Percentiles rank a stretch among this genome's conserved stretches.
Conservation (phyloP, 2,329 filamentous ascomycete species). For the Penicillium sp. region DNA sequence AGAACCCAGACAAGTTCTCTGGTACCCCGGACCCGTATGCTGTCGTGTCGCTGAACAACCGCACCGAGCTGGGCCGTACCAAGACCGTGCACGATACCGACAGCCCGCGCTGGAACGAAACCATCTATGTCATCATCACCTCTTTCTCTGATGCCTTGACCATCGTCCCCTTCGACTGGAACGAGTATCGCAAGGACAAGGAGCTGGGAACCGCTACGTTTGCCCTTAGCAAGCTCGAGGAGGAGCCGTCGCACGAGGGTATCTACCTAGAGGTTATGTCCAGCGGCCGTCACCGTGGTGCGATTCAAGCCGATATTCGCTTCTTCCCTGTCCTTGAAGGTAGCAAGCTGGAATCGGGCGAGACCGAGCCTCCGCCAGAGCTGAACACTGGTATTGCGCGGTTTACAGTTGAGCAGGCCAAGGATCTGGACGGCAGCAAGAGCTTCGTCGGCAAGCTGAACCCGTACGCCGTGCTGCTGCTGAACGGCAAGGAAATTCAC, state of each 20-base stretch:
- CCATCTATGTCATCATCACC: slow-evolving; percentile 90
- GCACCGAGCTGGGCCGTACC: slow-evolving; percentile 79
- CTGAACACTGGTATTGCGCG: slow-evolving; percentile 91
- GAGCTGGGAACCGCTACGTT: slow-evolving; percentile 88
- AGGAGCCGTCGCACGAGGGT: slow-evolving; percentile 77
- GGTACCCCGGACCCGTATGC: slow-evolving; percentile 91
- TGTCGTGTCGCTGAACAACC: slow-evolving; percentile 79
- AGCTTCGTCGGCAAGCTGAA: slow-evolving; percentile 88
- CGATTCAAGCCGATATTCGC: slow-evolving; percentile 77
- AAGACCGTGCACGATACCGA: slow-evolving; percentile 83
- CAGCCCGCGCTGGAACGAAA: slow-evolving; percentile 95
- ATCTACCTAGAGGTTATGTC: slow-evolving; percentile 79
- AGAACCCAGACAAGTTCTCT: slow-evolving; percentile 92
- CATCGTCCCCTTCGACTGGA: slow-evolving; percentile 85
- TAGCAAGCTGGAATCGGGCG: slow-evolving; percentile 69
- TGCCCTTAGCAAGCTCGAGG: slow-evolving; percentile 77
- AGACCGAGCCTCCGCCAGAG: slow-evolving; percentile 77
- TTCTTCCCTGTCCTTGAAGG: slow-evolving; percentile 92
- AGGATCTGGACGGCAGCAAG: slow-evolving; percentile 90
- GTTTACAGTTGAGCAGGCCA: slow-evolving; percentile 92
- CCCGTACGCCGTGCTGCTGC: slow-evolving; percentile 82
- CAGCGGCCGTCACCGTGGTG: slow-evolving; percentile 80
- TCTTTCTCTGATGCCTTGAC: slow-evolving; percentile 87
- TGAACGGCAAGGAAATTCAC: slow-evolving; percentile 91
- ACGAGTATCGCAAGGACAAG: slow-evolving; percentile 95